Percentiles rank a stretch among this genome's conserved stretches.
phyloP scores from a whole-genome alignment of 2,329 filamentous ascomycete species.

The Fusarium euwallaceae region DNA sequence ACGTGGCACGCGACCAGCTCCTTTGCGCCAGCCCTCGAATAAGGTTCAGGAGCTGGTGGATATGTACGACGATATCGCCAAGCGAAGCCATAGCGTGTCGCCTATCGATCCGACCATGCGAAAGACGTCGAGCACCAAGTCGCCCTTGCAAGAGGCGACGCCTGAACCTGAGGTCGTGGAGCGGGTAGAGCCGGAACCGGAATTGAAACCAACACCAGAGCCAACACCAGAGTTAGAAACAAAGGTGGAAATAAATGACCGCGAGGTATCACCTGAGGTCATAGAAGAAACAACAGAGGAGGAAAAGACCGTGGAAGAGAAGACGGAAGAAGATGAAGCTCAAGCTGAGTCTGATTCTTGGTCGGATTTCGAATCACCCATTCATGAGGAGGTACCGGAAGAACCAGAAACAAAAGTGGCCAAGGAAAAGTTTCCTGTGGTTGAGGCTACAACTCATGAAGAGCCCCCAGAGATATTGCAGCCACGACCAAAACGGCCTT shows the following conservation, averaged over 20 bases:
- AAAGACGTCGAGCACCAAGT: conserved; percentile 21
- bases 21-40: conserved; percentile 49
- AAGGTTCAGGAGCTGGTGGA: conserved; percentile 66
- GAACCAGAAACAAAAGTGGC: not conserved
- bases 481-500: conserved; percentile 17
- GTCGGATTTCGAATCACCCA: conserved; percentile 37
- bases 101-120: conserved; percentile 39
- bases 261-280: not conserved
- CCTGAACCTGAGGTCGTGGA: conserved; percentile 6
- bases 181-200: not conserved
- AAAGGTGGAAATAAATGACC: not conserved
- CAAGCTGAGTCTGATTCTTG: conserved; percentile 31
- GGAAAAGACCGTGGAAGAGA: not conserved
- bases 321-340: not conserved
- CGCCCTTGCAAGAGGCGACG: conserved; percentile 9
- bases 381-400: conserved; percentile 9
- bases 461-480: conserved; percentile 1
- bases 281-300: conserved; percentile 9
- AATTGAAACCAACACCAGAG: not conserved
- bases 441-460: not conserved
- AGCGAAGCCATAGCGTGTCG: conserved; percentile 36
- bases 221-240: not conserved
- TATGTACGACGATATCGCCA: conserved; percentile 62
- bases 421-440: not conserved
- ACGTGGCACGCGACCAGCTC: conserved; percentile 13